phyloP scores from a whole-genome alignment of 225 moss, liverwort and hornwort genomes.

The Rhytidiadelphus loreus region DNA sequence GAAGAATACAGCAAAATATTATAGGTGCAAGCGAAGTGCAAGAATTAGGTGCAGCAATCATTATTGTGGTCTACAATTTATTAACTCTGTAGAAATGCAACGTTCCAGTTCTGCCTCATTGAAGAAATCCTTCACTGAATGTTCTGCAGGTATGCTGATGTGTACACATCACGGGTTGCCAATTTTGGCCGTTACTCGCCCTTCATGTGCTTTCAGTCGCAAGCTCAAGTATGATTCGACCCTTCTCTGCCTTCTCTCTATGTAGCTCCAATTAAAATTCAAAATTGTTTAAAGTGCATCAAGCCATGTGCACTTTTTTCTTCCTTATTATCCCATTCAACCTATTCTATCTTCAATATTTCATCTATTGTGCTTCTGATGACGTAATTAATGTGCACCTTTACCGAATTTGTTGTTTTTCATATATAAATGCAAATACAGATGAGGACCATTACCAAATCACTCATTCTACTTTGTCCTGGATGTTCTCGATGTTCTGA shows the following conservation, averaged over 20 bases:
- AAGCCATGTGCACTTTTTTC: not conserved
- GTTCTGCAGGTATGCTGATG: slow-evolving; percentile 52
- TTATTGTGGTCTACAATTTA: not conserved
- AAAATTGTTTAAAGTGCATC: too few species aligned
- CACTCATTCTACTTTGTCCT: not conserved
- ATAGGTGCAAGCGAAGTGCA: not conserved
- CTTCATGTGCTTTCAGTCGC: slow-evolving; percentile 72
- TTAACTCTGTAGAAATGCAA: not conserved
- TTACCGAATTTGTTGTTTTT: not conserved
- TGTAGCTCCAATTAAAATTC: not conserved
- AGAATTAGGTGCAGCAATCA: not conserved
- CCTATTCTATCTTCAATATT: not conserved
- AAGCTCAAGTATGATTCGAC: slow-evolving; percentile 50
- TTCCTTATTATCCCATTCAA: not conserved
- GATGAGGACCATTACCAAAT: not conserved
- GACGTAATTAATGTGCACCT: not conserved
- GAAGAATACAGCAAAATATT: not conserved
- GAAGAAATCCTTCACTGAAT: not conserved
- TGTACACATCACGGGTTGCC: slow-evolving; percentile 64
- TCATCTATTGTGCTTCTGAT: not conserved
- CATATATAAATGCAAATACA: not conserved
- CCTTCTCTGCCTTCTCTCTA: not conserved
- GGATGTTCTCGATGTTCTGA: not conserved
- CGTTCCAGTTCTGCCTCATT: not conserved
- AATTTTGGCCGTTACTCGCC: slow-evolving; percentile 68